Conservation (phyloP, 345 rosid species). For the Trapa bicornis region DNA sequence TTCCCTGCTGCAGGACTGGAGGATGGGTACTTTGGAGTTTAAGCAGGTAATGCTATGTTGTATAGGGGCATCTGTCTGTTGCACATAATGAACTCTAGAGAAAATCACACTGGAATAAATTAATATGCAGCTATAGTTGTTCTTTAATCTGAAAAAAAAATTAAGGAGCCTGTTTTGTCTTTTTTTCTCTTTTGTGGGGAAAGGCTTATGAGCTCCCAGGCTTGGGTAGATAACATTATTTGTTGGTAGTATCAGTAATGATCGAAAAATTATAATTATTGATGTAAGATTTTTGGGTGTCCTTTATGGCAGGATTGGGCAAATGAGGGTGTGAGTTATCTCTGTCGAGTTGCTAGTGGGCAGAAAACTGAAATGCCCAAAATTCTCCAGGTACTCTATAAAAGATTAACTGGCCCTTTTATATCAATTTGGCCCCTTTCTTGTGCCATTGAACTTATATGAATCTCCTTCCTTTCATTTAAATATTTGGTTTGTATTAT, state of each 20-base stretch:
- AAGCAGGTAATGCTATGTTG: constrained; percentile 50
- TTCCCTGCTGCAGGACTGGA: constrained; percentile 56
- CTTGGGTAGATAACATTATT: background rate
- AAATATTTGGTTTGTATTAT: background rate
- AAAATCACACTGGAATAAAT: background rate
- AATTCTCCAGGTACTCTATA: constrained; percentile 9
- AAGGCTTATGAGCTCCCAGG: background rate
- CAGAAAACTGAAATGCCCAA: constrained; percentile 16
- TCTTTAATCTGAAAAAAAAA: background rate
- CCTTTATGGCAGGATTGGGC: constrained; percentile 12
- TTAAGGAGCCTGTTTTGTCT: background rate
- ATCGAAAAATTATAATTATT: no score
- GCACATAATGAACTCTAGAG: background rate
- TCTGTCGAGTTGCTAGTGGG: constrained; percentile 11
- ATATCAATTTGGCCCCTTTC: background rate
- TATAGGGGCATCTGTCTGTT: background rate
- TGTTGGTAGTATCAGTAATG: background rate
- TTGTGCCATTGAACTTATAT: background rate
- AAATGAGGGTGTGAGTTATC: constrained; percentile 14
- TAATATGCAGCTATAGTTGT: background rate
- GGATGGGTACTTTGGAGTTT: constrained; percentile 54
- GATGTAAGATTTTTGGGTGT: background rate
- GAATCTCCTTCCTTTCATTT: background rate
- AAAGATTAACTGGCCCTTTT: no score
- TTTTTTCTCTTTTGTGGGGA: no score